Evolutionary conservation across 2,329 filamentous ascomycete genomes (phyloP), one percentile per base, ranked within the genome.

Genomic region (Colletotrichum ledebouriae): DNA sequence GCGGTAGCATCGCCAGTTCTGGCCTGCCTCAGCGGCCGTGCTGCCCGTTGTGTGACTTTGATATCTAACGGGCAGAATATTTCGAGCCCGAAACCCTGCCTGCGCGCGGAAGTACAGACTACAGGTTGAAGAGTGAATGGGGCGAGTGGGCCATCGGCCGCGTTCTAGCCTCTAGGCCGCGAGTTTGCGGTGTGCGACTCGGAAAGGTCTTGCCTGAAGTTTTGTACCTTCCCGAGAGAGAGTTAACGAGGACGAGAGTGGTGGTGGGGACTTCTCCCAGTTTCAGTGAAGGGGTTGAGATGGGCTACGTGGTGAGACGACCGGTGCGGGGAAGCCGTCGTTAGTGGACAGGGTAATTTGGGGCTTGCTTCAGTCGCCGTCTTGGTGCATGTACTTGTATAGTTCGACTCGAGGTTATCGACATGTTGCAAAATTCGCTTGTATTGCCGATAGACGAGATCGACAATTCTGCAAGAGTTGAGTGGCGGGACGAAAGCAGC

Each of bases 181-280:
- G 52, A 67, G 56, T 69, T 67, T 69, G 58, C 63, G 63, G 67
- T 69, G 67, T 58, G 7, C 29, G 63, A 49, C 11, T 22, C 55
- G 17, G 61, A 68, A 55, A 55, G 61, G 34, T 59, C 46, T 68
- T 58, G 61, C 61, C 60, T 64, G 64, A n/a, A 53, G 33, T 15
- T 52, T 15, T 17, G 17, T 17, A 17, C 2, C 17, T 17, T 33
- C 25, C n/a, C 49, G 20, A 52, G 49, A 33, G 37, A 39, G 9
- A 39, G 37, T 39, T n/a, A 57, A 20, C 13, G 22, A 22, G 22
- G 39, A 42, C 29, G n/a, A 41, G 53, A 33, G 53, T 25, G 34
- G 34, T 17, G n/a, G 39, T n/a, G n/a, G n/a, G 53, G 34, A n/a
- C n/a, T 5, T 11, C 6, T 37, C 9, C 29, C 20, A 59, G 29